Percentiles rank a stretch among this genome's conserved stretches.
phyloP scores from a whole-genome alignment of 768 basidiomycete genomes.

The Serendipita indica region DNA sequence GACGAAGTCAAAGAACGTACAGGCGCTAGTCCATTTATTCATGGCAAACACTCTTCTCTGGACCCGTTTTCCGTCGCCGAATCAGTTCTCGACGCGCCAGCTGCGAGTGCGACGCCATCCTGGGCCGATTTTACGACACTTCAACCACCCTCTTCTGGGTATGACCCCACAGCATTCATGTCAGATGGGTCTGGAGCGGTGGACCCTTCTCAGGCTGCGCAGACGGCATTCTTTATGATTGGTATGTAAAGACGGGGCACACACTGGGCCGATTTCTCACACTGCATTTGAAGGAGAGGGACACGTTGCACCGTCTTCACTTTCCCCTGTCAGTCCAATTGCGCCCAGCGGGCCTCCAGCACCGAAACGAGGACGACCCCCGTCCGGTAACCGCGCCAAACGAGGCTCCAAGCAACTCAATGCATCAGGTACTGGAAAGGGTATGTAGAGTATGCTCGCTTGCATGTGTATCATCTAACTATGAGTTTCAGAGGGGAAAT shows the following conservation, averaged over 20 bases:
- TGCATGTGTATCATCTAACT: no score
- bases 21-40: conserved; percentile 33
- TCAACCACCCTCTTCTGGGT: not conserved
- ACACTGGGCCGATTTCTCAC: no score
- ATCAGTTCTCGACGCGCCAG: not conserved
- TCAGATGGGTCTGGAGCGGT: no score
- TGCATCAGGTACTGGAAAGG: not conserved
- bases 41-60: conserved; percentile 37
- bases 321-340: not conserved
- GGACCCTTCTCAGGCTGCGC: not conserved
- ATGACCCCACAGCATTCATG: not conserved
- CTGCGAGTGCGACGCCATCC: not conserved
- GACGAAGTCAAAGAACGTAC: conserved; percentile 37
- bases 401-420: not conserved
- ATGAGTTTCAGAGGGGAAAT: no score
- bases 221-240: not conserved
- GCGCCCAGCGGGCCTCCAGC: not conserved
- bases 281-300: no score
- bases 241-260: not conserved
- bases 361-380: not conserved
- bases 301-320: not conserved
- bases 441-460: not conserved
- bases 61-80: conserved; percentile 27
- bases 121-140: not conserved
- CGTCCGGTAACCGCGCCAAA: not conserved